A percentile compares a stretch with the other conserved stretches of the same genome.
phyloP scores from a whole-genome alignment of 257 asterid genomes.

The Henckelia pumila region DNA sequence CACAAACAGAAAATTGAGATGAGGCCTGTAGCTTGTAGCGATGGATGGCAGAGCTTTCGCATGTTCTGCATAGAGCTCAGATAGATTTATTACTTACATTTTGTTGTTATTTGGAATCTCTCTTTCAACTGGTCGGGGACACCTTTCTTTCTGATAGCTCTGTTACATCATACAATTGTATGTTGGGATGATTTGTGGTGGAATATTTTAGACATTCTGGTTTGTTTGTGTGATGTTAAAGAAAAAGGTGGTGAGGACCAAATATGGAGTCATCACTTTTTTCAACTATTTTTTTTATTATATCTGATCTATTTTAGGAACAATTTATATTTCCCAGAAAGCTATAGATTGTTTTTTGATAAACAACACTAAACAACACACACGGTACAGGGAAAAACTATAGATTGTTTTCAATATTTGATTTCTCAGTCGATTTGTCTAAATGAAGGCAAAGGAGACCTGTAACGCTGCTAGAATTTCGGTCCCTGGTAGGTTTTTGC shows the following conservation, averaged over 20 bases:
- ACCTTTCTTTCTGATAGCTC: background rate
- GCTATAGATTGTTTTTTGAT: too few species aligned
- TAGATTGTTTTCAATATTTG: too few species aligned
- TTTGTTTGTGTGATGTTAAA: too few species aligned
- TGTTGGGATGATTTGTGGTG: background rate
- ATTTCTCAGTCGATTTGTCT: too few species aligned
- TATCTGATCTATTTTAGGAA: background rate
- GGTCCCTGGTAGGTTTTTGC: too few species aligned
- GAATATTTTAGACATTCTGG: background rate
- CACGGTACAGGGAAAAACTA: too few species aligned
- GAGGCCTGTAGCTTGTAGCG: background rate
- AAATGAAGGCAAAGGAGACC: too few species aligned
- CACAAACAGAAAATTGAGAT: background rate
- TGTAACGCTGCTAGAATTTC: too few species aligned
- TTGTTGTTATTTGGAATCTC: background rate
- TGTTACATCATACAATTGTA: background rate
- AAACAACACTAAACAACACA: too few species aligned
- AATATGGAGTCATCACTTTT: too few species aligned
- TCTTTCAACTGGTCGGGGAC: background rate
- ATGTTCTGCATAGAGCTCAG: background rate
- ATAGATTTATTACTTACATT: background rate
- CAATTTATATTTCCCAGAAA: too few species aligned
- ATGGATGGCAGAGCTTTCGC: background rate
- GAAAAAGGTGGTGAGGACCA: background rate
- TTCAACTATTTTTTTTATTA: too few species aligned